These are phyloP conservation scores for Neofusicoccum kwambonambiense DNA, from an alignment of 2,329 filamentous ascomycete genomes.

Conservation along the genomic window DNA sequence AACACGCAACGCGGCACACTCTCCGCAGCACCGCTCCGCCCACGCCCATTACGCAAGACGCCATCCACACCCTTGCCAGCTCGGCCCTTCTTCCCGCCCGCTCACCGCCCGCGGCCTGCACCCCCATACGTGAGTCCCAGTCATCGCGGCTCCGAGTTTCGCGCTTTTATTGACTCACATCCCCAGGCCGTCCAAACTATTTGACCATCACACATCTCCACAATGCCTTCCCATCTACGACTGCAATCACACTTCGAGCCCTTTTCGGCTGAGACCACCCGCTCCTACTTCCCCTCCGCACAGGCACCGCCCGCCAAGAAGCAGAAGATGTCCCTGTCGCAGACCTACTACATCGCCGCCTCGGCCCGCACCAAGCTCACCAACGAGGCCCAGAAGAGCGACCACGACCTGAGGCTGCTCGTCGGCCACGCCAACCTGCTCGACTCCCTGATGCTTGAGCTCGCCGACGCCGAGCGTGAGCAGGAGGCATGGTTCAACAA, in stretches of 20 bases:
- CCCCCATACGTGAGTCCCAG: slow-evolving; percentile 12
- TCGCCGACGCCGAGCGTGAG: slow-evolving; percentile 90
- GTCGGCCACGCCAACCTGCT: slow-evolving; percentile 98
- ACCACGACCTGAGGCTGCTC: slow-evolving; percentile 92
- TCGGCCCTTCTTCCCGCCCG: slow-evolving; percentile 7
- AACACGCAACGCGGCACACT: not conserved
- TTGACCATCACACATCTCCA: slow-evolving; percentile 1
- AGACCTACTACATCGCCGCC: slow-evolving; percentile 98
- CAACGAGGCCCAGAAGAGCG: slow-evolving; percentile 80
- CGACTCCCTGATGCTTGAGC: slow-evolving; percentile 86
- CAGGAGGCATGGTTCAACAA: slow-evolving; percentile 99
- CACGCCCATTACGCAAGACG: slow-evolving; percentile 3
- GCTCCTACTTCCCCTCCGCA: slow-evolving; percentile 37
- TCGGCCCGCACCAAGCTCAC: slow-evolving; percentile 96
- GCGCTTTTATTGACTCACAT: slow-evolving; percentile 17
- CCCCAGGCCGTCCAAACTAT: slow-evolving; percentile 6
- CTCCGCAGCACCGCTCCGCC: not conserved
- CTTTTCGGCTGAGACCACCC: slow-evolving; percentile 44
- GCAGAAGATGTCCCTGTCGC: slow-evolving; percentile 95
- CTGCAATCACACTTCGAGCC: slow-evolving; percentile 48
- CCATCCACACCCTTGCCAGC: not conserved
- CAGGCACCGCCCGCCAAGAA: slow-evolving; percentile 49
- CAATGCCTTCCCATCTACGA: slow-evolving; percentile 51
- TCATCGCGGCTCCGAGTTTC: slow-evolving; percentile 14
- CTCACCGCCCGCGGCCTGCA: slow-evolving; percentile 18